These are phyloP conservation scores for Coemansia sp. DNA, from an alignment of 192 early-diverging fungal genomes.

Conservation along the genomic window DNA sequence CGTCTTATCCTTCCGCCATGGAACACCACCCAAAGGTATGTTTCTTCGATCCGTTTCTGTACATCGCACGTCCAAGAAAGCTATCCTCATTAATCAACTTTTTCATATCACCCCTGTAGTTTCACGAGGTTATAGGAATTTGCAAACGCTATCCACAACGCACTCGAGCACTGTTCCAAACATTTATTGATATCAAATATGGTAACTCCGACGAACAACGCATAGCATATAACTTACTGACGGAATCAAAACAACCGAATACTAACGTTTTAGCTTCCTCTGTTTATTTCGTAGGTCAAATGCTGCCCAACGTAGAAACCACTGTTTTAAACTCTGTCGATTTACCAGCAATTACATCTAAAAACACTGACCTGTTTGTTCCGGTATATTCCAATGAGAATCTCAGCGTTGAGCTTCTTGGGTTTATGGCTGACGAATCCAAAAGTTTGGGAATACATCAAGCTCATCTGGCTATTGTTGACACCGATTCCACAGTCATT, in stretches of 20 bases:
- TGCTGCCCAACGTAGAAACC: background rate
- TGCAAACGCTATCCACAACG: conserved; percentile 20
- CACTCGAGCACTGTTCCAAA: conserved; percentile 34
- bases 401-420: conserved; percentile 4
- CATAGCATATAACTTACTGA: background rate
- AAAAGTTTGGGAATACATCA: background rate
- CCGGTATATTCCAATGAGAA: conserved; percentile 26
- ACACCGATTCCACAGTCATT: conserved; percentile 30
- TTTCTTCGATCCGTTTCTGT: background rate
- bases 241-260: background rate
- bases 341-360: conserved; percentile 8
- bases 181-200: conserved; percentile 40
- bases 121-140: conserved; percentile 24
- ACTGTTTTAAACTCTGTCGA: background rate
- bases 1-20: conserved; percentile 9
- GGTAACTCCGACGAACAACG: background rate
- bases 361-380: conserved; percentile 18
- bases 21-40: conserved; percentile 29
- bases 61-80: background rate
- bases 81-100: background rate
- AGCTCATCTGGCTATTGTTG: conserved; percentile 34
- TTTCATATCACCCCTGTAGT: conserved; percentile 20
- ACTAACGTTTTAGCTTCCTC: background rate
- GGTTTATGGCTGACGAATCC: background rate
- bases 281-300: conserved; percentile 5